These are phyloP conservation scores for Pelargonium citronellum DNA, from an alignment of 441 rosid genomes.

Conservation along the genomic window DNA sequence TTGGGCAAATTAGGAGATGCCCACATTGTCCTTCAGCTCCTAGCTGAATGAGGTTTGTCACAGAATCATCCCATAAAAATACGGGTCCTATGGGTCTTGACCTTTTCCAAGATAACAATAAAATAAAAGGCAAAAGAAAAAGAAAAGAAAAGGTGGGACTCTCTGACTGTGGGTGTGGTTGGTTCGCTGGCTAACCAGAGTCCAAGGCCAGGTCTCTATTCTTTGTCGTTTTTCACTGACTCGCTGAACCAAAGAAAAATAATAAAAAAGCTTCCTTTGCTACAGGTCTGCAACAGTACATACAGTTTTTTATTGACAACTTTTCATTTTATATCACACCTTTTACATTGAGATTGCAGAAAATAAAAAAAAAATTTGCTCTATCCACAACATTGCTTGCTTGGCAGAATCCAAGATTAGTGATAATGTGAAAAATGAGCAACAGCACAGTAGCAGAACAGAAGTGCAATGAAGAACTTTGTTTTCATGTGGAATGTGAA, in stretches of 20 bases:
- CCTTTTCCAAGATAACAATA: conserved; percentile 29
- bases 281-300: conserved; percentile 12
- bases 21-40: conserved; percentile 45
- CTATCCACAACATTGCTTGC: conserved; percentile 21
- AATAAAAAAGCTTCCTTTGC: conserved; percentile 18
- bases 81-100: conserved; percentile 18
- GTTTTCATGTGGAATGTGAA: neutral
- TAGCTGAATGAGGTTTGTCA: conserved; percentile 53
- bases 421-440: neutral
- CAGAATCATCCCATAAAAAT: conserved; percentile 37
- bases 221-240: conserved; percentile 28
- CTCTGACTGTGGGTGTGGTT: conserved; percentile 8
- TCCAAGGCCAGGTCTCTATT: conserved; percentile 24
- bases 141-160: neutral
- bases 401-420: neutral
- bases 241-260: neutral
- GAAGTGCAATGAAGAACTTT: neutral
- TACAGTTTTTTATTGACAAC: conserved; percentile 11
- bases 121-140: conserved; percentile 15
- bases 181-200: too few species aligned
- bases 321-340: conserved; percentile 24
- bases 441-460: too few species aligned
- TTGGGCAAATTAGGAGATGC: conserved; percentile 24
- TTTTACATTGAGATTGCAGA: conserved; percentile 41
- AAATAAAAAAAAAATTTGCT: conserved; percentile 35